These are phyloP conservation scores for Yamadazyma scolyti DNA, from an alignment of 805 yeast species.

Conservation along the genomic window DNA sequence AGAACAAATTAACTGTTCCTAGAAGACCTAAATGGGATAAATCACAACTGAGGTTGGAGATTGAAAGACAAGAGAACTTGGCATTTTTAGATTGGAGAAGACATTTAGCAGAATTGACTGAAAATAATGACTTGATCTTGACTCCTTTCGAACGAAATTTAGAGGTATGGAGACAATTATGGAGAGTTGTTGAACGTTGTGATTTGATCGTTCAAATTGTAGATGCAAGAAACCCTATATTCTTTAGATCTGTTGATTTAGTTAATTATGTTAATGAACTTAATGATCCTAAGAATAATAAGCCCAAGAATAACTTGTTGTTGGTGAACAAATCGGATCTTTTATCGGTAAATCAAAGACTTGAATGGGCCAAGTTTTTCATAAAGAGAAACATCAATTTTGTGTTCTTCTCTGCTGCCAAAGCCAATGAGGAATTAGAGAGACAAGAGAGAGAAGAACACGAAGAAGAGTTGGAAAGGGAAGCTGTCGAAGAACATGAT, in stretches of 20 bases:
- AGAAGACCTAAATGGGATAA: slow-evolving; percentile 87
- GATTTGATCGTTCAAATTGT: slow-evolving; percentile 95
- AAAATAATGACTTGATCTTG: slow-evolving; percentile 75
- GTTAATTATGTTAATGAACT: slow-evolving; percentile 79
- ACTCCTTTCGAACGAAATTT: slow-evolving; percentile 97
- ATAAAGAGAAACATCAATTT: slow-evolving; percentile 63
- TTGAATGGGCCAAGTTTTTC: slow-evolving; percentile 85
- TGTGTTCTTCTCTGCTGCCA: slow-evolving; percentile 89
- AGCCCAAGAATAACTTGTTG: slow-evolving; percentile 68
- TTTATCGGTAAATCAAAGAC: slow-evolving; percentile 71
- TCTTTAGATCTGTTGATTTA: slow-evolving; percentile 84
- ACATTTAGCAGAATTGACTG: slow-evolving; percentile 78
- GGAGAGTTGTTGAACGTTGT: slow-evolving; percentile 96
- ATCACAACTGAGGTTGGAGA: slow-evolving; percentile 65
- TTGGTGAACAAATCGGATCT: slow-evolving; percentile 93
- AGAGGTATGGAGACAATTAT: slow-evolving; percentile 96
- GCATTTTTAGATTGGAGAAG: slow-evolving; percentile 95
- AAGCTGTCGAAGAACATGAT: slow-evolving; percentile 13
- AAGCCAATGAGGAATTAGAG: slow-evolving; percentile 74
- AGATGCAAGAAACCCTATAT: slow-evolving; percentile 91
- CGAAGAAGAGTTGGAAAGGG: slow-evolving; percentile 20
- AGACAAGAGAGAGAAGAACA: slow-evolving; percentile 47
- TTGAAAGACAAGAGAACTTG: slow-evolving; percentile 84
- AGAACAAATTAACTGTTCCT: slow-evolving; percentile 76
- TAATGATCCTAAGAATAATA: slow-evolving; percentile 44